A percentile compares a stretch with the other conserved stretches of the same genome.
These are phyloP conservation scores for Sclerotiophoma versabilis DNA, from an alignment of 2,329 filamentous ascomycete species.

Conservation along the genomic window DNA sequence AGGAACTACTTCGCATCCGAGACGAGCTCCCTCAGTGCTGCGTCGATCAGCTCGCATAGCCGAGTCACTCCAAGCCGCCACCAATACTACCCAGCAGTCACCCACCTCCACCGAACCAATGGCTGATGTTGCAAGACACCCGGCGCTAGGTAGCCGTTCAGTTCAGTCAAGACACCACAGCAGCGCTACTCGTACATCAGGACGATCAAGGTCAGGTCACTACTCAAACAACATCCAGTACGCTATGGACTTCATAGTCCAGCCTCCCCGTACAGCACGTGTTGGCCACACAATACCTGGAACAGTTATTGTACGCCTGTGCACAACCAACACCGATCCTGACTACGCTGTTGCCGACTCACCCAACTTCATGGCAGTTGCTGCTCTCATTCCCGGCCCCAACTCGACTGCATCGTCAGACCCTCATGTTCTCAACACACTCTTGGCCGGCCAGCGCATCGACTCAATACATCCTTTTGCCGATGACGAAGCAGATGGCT, in stretches of 20 bases:
- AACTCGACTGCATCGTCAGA: slow-evolving; percentile 39
- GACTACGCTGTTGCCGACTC: slow-evolving; percentile 45
- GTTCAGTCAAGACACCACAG: slow-evolving; percentile 40
- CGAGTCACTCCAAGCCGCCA: slow-evolving; percentile 37
- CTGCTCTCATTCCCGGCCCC: slow-evolving; percentile 40
- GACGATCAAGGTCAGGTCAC: slow-evolving; percentile 35
- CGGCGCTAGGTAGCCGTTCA: slow-evolving; percentile 41
- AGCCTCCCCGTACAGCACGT: slow-evolving; percentile 45
- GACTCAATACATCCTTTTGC: slow-evolving; percentile 47
- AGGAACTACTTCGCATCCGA: slow-evolving; percentile 23
- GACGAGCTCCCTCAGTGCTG: slow-evolving; percentile 32
- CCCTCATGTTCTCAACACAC: slow-evolving; percentile 36
- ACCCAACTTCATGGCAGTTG: slow-evolving; percentile 43
- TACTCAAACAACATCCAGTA: slow-evolving; percentile 42
- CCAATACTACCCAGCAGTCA: slow-evolving; percentile 24
- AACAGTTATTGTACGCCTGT: slow-evolving; percentile 44
- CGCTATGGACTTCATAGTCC: slow-evolving; percentile 49
- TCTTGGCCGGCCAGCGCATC: slow-evolving; percentile 42
- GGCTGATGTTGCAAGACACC: slow-evolving; percentile 49
- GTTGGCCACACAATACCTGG: slow-evolving; percentile 42
- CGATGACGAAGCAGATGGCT: slow-evolving; percentile 47
- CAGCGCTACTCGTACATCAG: slow-evolving; percentile 28
- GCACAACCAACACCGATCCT: slow-evolving; percentile 40
- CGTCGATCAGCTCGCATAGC: slow-evolving; percentile 45
- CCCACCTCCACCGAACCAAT: slow-evolving; percentile 32